Conservation (phyloP, 768 basidiomycete genomes). For the Mycena floridula region DNA sequence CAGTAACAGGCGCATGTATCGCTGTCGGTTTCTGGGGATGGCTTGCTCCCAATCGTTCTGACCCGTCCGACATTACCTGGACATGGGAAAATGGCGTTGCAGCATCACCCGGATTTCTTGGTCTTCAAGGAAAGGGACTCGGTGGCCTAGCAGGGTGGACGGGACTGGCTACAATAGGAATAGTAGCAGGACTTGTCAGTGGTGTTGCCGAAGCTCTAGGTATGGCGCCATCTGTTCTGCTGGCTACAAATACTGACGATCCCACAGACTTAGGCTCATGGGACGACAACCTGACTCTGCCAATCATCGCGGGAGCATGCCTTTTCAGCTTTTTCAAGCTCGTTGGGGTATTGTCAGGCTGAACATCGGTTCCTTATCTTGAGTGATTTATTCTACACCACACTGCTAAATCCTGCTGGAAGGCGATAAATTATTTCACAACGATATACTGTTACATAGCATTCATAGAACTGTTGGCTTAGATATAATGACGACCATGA, state of each 20-base stretch:
- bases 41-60: constrained; percentile 41
- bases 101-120: no score
- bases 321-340: constrained; percentile 37
- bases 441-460: no score
- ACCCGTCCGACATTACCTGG: constrained; percentile 41
- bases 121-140: constrained; percentile 8
- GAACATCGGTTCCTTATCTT: no score
- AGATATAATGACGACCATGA: no score
- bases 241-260: not conserved
- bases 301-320: constrained; percentile 77
- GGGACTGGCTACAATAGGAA: constrained; percentile 50
- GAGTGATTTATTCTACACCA: no score
- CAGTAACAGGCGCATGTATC: constrained; percentile 63
- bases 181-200: constrained; percentile 70
- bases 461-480: no score
- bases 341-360: constrained; percentile 14
- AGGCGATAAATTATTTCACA: no score
- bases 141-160: constrained; percentile 29
- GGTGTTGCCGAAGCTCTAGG: constrained; percentile 89
- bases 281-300: constrained; percentile 89
- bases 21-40: constrained; percentile 68
- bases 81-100: constrained; percentile 46
- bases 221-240: constrained; percentile 30
- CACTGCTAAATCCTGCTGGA: no score
- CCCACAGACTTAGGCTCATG: constrained; percentile 68